A percentile compares a stretch with the other conserved stretches of the same genome.
Evolutionary conservation across 2,329 filamentous ascomycete genomes (phyloP).

Genomic region (Nemania sp.): DNA sequence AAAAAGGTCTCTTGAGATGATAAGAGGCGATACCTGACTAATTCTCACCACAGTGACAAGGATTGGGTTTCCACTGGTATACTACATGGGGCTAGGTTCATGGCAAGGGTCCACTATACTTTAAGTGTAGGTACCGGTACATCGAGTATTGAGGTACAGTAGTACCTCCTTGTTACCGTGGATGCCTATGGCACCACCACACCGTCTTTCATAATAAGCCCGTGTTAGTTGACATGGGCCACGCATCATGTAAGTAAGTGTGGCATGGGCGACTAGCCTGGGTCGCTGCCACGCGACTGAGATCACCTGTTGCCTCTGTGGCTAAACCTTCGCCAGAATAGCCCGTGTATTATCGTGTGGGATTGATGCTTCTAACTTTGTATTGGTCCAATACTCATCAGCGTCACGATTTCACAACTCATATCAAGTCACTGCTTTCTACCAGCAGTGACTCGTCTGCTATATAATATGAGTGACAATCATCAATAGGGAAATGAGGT

Average conservation of each 20-base stretch:
- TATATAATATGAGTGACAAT: background rate
- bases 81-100: background rate
- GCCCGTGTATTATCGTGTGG: background rate
- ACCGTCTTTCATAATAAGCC: conserved; percentile 26
- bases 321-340: conserved; percentile 14
- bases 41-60: conserved; percentile 8
- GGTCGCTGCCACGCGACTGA: conserved; percentile 30
- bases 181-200: background rate
- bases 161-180: no score
- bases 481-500: conserved; percentile 13
- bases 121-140: background rate
- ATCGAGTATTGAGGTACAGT: background rate
- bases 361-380: background rate
- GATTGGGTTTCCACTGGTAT: background rate
- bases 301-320: conserved; percentile 26
- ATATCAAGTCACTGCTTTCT: no score
- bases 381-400: conserved; percentile 9
- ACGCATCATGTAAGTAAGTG: conserved; percentile 17
- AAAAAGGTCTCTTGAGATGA: background rate
- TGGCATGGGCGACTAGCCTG: conserved; percentile 23
- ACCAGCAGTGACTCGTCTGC: background rate
- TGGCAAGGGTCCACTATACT: background rate
- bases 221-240: conserved; percentile 13
- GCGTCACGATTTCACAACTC: conserved; percentile 4
- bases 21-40: conserved; percentile 23